These are phyloP conservation scores for Coemansia biformis DNA, from an alignment of 192 early-diverging fungal genomes.

Conservation along the genomic window DNA sequence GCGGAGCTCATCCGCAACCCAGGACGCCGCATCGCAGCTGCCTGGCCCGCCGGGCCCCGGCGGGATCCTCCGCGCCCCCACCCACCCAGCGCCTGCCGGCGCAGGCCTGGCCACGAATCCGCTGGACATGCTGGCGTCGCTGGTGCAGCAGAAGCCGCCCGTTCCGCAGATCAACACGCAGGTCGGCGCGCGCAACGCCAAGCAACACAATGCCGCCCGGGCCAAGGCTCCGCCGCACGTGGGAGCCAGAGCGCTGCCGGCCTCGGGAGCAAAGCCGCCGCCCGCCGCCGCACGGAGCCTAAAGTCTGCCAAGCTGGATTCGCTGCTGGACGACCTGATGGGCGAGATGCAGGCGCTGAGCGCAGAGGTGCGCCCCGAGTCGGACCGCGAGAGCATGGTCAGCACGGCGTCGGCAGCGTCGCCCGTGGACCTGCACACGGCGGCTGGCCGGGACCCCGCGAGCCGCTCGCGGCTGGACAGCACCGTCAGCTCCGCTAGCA, in stretches of 20 bases:
- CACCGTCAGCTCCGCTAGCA: conserved; percentile 39
- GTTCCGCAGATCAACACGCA: conserved; percentile 36
- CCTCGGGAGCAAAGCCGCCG: too few species aligned
- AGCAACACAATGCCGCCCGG: background rate
- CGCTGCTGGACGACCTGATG: conserved; percentile 47
- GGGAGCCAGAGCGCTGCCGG: background rate
- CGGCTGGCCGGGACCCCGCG: conserved; percentile 11
- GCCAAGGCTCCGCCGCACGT: background rate
- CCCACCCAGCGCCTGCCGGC: too few species aligned
- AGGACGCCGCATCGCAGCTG: conserved; percentile 9
- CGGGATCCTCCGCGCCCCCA: conserved; percentile 3
- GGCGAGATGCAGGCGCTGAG: conserved; percentile 49
- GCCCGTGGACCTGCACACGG: conserved; percentile 8
- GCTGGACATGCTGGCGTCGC: conserved; percentile 34
- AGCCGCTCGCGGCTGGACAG: conserved; percentile 35
- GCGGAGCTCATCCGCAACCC: background rate
- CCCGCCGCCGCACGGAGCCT: conserved; percentile 7
- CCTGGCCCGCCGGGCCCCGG: too few species aligned
- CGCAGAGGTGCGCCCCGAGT: conserved; percentile 32
- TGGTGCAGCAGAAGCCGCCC: conserved; percentile 14
- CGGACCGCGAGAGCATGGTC: conserved; percentile 46
- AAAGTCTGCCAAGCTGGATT: conserved; percentile 45
- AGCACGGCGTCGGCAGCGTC: conserved; percentile 28
- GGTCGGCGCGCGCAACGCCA: conserved; percentile 8
- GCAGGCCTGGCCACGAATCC: conserved; percentile 14